Conservation (phyloP, 2,329 filamentous ascomycete species). For the Polytolypa hystricis region DNA sequence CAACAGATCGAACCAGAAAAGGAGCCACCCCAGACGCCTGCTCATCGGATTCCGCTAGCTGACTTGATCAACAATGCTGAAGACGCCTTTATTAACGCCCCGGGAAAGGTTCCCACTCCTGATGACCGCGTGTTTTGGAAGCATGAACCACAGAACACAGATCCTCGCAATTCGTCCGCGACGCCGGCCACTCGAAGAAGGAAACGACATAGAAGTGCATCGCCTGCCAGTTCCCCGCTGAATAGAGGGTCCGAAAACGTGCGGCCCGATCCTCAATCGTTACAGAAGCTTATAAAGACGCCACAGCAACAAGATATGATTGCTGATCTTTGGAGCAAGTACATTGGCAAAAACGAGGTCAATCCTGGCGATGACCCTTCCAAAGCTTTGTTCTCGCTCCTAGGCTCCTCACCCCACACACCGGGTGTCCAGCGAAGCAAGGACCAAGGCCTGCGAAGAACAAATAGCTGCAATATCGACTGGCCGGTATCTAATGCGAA, state of each 20-base stretch:
- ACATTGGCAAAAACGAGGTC: slow-evolving; percentile 44
- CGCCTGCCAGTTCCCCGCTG: slow-evolving; percentile 58
- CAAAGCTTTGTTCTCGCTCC: slow-evolving; percentile 50
- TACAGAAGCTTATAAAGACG: slow-evolving; percentile 51
- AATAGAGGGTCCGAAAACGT: slow-evolving; percentile 28
- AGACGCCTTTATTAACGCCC: slow-evolving; percentile 38
- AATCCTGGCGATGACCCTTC: slow-evolving; percentile 35
- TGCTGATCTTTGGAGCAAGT: slow-evolving; percentile 66
- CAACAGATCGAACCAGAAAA: slow-evolving; percentile 20
- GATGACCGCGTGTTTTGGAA: slow-evolving; percentile 53
- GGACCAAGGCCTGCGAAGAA: slow-evolving; percentile 46
- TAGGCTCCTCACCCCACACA: slow-evolving; percentile 60
- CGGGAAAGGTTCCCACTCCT: slow-evolving; percentile 41
- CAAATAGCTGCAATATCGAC: slow-evolving; percentile 57
- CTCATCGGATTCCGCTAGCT: slow-evolving; percentile 46
- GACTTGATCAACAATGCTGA: slow-evolving; percentile 52
- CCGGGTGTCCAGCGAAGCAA: slow-evolving; percentile 35
- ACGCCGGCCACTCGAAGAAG: slow-evolving; percentile 37
- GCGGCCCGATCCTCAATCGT: slow-evolving; percentile 46
- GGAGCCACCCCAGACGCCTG: slow-evolving; percentile 46
- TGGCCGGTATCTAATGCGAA: slow-evolving; percentile 55
- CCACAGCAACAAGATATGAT: slow-evolving; percentile 61
- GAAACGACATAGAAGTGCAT: slow-evolving; percentile 65
- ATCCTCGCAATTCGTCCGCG: slow-evolving; percentile 37
- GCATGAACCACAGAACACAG: slow-evolving; percentile 33